These are phyloP conservation scores for Botrytis hyacinthi DNA, from an alignment of 2,329 filamentous ascomycete species.

Conservation along the genomic window DNA sequence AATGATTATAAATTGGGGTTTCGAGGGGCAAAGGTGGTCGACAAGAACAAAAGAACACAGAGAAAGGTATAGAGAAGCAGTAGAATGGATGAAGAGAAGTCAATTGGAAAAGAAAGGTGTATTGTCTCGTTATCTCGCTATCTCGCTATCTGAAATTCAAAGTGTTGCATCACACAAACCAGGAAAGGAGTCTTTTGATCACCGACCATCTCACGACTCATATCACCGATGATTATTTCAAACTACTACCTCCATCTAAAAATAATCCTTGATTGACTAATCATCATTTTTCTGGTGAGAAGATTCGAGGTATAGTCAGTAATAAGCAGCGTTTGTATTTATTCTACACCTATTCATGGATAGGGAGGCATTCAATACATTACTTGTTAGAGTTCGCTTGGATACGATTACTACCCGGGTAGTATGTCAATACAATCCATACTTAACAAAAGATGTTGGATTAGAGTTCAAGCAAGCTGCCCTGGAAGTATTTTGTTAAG, in stretches of 20 bases:
- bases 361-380: neutral
- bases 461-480: neutral
- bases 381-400: neutral
- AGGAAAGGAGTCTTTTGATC: neutral
- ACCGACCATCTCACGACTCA: neutral
- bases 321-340: neutral
- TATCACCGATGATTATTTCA: neutral
- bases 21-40: neutral
- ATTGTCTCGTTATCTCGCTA: neutral
- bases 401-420: neutral
- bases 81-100: neutral
- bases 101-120: neutral
- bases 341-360: too few species aligned
- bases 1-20: neutral
- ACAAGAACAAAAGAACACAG: neutral
- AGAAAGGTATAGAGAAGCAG: neutral
- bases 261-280: neutral
- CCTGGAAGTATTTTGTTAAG: too few species aligned
- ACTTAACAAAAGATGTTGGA: neutral
- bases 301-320: neutral
- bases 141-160: neutral
- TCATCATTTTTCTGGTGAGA: neutral
- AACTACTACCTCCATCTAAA: neutral
- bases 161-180: slow-evolving; percentile 1
- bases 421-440: neutral